A percentile compares a stretch with the other conserved stretches of the same genome.
Conservation (phyloP, 2,329 filamentous ascomycete genomes). For the Aspergillus neoniger region DNA sequence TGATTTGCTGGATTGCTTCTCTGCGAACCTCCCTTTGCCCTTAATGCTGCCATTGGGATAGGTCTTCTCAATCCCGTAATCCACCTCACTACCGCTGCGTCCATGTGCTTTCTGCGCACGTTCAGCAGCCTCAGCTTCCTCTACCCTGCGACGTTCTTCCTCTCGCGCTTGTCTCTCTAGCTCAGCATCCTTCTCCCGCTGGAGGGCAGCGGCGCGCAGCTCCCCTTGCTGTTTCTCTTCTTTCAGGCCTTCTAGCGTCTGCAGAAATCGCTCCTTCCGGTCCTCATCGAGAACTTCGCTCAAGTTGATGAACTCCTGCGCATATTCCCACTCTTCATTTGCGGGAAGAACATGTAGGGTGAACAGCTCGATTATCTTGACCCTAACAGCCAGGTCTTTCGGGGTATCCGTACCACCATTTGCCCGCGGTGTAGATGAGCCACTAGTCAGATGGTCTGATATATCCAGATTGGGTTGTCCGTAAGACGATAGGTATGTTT, state of each 20-base stretch:
- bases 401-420: conserved; percentile 74
- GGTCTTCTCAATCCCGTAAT: conserved; percentile 68
- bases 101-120: conserved; percentile 41
- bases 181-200: conserved; percentile 62
- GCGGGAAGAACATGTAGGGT: conserved; percentile 90
- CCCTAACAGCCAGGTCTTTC: conserved; percentile 76
- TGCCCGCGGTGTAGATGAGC: conserved; percentile 38
- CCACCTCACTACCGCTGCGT: conserved; percentile 65
- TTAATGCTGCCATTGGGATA: conserved; percentile 39
- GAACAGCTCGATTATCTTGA: conserved; percentile 94
- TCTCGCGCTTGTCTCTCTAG: conserved; percentile 49
- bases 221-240: conserved; percentile 80
- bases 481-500: conserved; percentile 81
- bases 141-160: conserved; percentile 45
- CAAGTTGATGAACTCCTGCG: conserved; percentile 82
- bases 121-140: conserved; percentile 39
- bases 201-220: conserved; percentile 61
- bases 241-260: conserved; percentile 78
- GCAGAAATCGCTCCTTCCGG: conserved; percentile 81
- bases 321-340: conserved; percentile 96
- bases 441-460: conserved; percentile 59
- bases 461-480: conserved; percentile 73
- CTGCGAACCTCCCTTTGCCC: conserved; percentile 27
- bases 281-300: conserved; percentile 91
- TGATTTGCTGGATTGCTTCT: conserved; percentile 29